Base-by-base conservation (phyloP, 164 flowering plant genomes). In the Houttuynia cordata region DNA sequence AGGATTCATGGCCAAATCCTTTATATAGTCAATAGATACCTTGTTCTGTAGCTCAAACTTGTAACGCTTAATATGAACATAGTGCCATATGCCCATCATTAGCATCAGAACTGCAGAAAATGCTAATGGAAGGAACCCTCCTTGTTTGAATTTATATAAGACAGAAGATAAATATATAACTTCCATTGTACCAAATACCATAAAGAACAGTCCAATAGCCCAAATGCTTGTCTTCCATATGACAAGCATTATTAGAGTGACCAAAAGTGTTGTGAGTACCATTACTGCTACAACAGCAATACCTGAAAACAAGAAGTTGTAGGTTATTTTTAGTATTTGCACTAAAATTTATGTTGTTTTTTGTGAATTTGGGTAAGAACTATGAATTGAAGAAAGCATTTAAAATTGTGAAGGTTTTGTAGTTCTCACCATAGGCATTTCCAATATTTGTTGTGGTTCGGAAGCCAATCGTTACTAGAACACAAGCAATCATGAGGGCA, bases 251-350 rank as follows among this genome's bases (percentile, higher is more conserved):
- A 88, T 78, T 7, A 85, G 75, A 23, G 79, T 68, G 8, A 80
- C 77, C 74, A 88, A 21, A 40, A 62, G 58, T 21, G 96, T 83
- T 56, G 90, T 85, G 68, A 83, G 79, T 59, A 75, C 57, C 86
- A 80, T 79, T 0, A 77, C 91, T 41, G 77, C 64, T n/a, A 82
- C 78, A 68, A 87, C 96, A 47, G 92, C 96, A 58, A 85, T 81
- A 34, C 94, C 88, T 85, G 78, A 70, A 14, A 42, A 76, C 45
- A 50, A 42, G 51, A 55, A 7, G 8, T 34, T 57, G 12, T 34
- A 1, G 4, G 34, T 24, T 42, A 42, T 30, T 30, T 30, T 30
- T 30, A 30, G 4, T 30, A 30, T 30, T 30, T 30, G 37, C 37
- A 30, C 6, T 30, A 30, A 6, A 30, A 30, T n/a, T n/a, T n/a